A percentile compares a stretch with the other conserved stretches of the same genome.
These are phyloP conservation scores for Auriscalpium microsporum DNA, from an alignment of 768 basidiomycete species.

Conservation along the genomic window DNA sequence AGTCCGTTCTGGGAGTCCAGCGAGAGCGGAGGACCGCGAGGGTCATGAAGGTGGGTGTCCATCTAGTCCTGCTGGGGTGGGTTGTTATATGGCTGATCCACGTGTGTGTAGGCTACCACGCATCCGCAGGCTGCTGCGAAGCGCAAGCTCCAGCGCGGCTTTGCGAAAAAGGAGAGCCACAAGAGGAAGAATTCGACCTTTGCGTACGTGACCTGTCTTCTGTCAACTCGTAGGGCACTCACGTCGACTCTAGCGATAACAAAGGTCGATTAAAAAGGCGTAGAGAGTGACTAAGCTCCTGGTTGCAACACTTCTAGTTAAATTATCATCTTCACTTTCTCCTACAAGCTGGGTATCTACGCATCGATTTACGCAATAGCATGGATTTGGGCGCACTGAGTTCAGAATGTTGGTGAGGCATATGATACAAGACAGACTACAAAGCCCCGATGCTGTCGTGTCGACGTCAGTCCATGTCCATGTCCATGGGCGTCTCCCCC, in stretches of 20 bases:
- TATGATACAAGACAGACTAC: background rate
- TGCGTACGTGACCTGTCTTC: slow-evolving; percentile 37
- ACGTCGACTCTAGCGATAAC: slow-evolving; percentile 30
- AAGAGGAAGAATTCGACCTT: slow-evolving; percentile 64
- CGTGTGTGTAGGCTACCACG: slow-evolving; percentile 42
- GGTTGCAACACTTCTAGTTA: background rate
- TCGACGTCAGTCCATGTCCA: slow-evolving; percentile 32
- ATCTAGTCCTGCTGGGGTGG: background rate
- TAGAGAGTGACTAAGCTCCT: background rate
- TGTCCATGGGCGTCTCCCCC: slow-evolving; percentile 36
- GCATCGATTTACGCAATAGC: too few species aligned
- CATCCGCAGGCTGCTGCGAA: slow-evolving; percentile 73
- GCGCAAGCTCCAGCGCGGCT: slow-evolving; percentile 63
- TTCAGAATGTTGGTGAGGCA: background rate
- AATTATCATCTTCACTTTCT: background rate
- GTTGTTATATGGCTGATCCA: background rate
- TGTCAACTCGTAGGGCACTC: background rate
- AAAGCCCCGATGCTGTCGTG: background rate
- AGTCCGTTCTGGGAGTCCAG: slow-evolving; percentile 54
- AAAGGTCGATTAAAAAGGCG: slow-evolving; percentile 41
- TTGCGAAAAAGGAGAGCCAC: slow-evolving; percentile 74
- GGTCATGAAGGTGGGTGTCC: slow-evolving; percentile 33
- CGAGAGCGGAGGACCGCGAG: slow-evolving; percentile 58
- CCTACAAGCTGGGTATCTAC: background rate
- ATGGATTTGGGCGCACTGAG: too few species aligned